Evolutionary conservation across 371 early-diverging fungal species (phyloP).

Genomic region (Saksenaea vasiformis): DNA sequence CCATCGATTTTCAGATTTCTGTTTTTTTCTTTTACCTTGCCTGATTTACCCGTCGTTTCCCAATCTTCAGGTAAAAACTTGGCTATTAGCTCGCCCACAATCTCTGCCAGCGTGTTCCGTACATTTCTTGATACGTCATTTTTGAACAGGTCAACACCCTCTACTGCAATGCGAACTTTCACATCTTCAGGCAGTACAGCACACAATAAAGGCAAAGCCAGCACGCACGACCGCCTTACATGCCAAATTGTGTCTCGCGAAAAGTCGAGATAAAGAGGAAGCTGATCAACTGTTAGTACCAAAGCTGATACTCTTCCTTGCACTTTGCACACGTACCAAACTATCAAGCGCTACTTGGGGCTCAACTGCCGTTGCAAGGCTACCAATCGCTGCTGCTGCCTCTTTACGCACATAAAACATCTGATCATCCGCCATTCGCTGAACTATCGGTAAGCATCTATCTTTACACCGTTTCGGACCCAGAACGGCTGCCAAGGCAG

Average conservation of each 20-base stretch:
- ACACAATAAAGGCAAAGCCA: slow-evolving; percentile 51
- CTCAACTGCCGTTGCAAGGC: slow-evolving; percentile 43
- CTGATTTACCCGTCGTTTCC: slow-evolving; percentile 45
- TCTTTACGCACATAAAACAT: slow-evolving; percentile 66
- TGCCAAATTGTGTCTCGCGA: slow-evolving; percentile 65
- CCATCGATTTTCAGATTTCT: background rate
- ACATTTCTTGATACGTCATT: slow-evolving; percentile 63
- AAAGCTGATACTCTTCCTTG: background rate
- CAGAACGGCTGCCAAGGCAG: slow-evolving; percentile 47
- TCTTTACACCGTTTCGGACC: slow-evolving; percentile 50
- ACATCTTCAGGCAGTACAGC: slow-evolving; percentile 47
- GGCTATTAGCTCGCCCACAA: slow-evolving; percentile 60
- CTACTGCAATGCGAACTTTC: slow-evolving; percentile 39
- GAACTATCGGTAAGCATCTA: slow-evolving; percentile 55
- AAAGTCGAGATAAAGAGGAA: slow-evolving; percentile 54
- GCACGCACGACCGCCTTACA: slow-evolving; percentile 58
- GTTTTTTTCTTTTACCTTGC: slow-evolving; percentile 37
- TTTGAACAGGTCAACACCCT: slow-evolving; percentile 49
- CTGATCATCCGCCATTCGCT: slow-evolving; percentile 46
- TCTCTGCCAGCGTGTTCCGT: slow-evolving; percentile 58
- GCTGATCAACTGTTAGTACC: slow-evolving; percentile 12
- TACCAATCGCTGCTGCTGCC: slow-evolving; percentile 57
- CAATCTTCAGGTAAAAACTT: slow-evolving; percentile 54
- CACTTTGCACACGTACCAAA: slow-evolving; percentile 32
- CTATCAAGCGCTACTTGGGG: slow-evolving; percentile 42